Evolutionary conservation across 176 grass and related monocot species (phyloP), one percentile per base, ranked within the genome.

Genomic region (Cenchrus americanus): DNA sequence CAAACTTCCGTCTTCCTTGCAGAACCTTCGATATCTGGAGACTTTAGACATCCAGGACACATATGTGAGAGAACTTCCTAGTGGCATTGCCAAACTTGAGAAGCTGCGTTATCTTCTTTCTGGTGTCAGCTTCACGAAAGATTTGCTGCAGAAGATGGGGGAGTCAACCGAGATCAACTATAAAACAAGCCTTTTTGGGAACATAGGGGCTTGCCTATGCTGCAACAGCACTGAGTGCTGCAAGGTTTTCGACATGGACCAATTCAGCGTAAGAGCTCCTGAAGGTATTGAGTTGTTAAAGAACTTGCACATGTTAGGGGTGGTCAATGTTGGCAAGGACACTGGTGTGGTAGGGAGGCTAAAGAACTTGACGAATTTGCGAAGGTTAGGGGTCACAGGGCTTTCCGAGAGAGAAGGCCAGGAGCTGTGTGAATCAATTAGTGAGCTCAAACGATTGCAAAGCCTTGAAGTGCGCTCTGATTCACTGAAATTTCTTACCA

Each of bases 21-120:
- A 73, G 30, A 89, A 87, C 18, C 80, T 92, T 14, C 62, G 43
- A 53, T 79, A 61, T 14, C 70, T 89, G 40, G 84, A 90, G 77
- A 80, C 84, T 13, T 65, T 92, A 12, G 84, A 87, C 27, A 44
- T 87, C 23, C 52, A 82, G 67, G 80, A 83, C 51, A 82, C 80
- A 14, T 3, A 42, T 8, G 40, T 83, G 41, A 83, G n/a, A n/a
- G 5, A 55, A 10, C 59, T 90, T 0, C 87, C 80, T 0, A 2
- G 10, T 6, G 61, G 84, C 3, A 13, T 81, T 23, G 43, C 18
- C 51, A 87, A 82, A 17, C 84, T 92, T 13, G 49, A 81, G 76
- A 86, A 66, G 15, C 10, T 93, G 9, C 47, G 21, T 3, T 82
- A 87, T 62, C 87, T 90, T 77, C 41, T 87, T 21, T 17, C 37